These are phyloP conservation scores for Ceratorhiza oryzae-sativae DNA, from an alignment of 1,284 basidiomycete species.

Conservation along the genomic window DNA sequence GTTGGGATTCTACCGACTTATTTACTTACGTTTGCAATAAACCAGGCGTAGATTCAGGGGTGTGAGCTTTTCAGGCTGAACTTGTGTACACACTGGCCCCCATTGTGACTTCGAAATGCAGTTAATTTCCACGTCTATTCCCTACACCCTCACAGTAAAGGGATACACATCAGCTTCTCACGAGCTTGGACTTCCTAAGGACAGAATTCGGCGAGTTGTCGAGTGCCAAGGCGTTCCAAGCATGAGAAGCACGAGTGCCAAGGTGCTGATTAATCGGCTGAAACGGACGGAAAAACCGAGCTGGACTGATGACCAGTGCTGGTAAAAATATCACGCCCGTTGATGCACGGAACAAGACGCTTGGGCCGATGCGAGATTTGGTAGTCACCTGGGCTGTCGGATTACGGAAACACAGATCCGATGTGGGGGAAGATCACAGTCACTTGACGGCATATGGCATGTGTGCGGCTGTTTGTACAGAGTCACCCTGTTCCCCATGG, in stretches of 20 bases:
- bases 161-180: not conserved
- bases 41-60: not conserved
- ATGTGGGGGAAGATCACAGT: not conserved
- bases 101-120: not conserved
- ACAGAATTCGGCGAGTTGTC: conserved; percentile 1
- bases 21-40: not conserved
- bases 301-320: not conserved
- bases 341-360: not conserved
- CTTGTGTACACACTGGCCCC: not conserved
- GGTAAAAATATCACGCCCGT: not conserved
- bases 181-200: not conserved
- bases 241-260: not conserved
- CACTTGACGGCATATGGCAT: not conserved
- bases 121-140: not conserved
- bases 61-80: not conserved
- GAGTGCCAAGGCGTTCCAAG: not conserved
- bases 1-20: not conserved
- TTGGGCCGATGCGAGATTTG: no score
- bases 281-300: not conserved
- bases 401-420: no score
- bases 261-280: not conserved
- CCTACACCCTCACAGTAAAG: not conserved
- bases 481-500: not conserved
- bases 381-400: no score
- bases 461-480: not conserved